A percentile compares a stretch with the other conserved stretches of the same genome.
phyloP scores from a whole-genome alignment of 2,329 filamentous ascomycete species.

The Exophiala bonariae region DNA sequence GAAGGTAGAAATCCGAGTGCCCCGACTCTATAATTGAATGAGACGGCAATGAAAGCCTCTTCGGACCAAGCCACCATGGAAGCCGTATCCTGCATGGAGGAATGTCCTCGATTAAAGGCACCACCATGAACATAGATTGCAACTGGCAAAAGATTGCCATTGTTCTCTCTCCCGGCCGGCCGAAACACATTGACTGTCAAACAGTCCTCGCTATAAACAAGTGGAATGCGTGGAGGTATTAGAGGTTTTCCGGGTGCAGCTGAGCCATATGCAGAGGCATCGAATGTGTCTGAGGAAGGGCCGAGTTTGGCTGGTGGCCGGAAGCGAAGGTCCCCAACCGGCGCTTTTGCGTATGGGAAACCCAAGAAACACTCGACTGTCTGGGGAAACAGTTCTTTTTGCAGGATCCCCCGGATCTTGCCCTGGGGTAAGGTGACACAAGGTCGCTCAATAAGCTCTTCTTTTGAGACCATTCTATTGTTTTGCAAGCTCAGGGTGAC shows the following conservation, averaged over 20 bases:
- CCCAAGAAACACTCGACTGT: slow-evolving; percentile 16
- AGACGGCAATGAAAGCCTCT: slow-evolving; percentile 46
- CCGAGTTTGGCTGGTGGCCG: slow-evolving; percentile 8
- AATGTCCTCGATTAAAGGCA: slow-evolving; percentile 18
- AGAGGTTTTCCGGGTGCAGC: slow-evolving; percentile 8
- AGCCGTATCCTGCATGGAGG: slow-evolving; percentile 55
- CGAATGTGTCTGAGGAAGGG: neutral
- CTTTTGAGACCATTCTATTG: neutral
- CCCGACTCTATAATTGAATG: slow-evolving; percentile 46
- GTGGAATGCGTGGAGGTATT: slow-evolving; percentile 11
- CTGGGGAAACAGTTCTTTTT: slow-evolving; percentile 8
- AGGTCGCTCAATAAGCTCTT: neutral
- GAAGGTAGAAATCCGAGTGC: slow-evolving; percentile 42
- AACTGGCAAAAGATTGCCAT: slow-evolving; percentile 34
- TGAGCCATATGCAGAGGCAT: slow-evolving; percentile 7
- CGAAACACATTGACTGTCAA: slow-evolving; percentile 28
- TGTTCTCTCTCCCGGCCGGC: slow-evolving; percentile 29
- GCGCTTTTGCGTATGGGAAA: slow-evolving; percentile 56
- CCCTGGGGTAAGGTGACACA: slow-evolving; percentile 10
- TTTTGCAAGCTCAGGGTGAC: neutral
- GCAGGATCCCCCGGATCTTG: slow-evolving; percentile 3
- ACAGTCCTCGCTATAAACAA: slow-evolving; percentile 25
- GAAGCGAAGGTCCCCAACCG: slow-evolving; percentile 32
- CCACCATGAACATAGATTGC: slow-evolving; percentile 49
- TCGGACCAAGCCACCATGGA: slow-evolving; percentile 55